Conservation (phyloP, 2,329 filamentous ascomycete species). For the Cladosporium velox region DNA sequence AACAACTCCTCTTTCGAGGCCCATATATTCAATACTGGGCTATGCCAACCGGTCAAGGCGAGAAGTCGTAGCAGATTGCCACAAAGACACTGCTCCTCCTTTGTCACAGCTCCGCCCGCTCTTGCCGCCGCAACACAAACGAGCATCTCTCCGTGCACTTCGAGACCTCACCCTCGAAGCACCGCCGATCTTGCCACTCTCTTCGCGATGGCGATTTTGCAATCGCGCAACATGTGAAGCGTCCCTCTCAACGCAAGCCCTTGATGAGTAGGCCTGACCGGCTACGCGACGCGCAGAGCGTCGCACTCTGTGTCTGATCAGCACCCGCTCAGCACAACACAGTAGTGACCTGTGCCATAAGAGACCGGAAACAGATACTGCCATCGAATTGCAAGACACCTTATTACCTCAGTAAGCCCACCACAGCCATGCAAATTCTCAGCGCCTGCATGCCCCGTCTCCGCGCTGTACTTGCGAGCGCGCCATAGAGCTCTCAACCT, state of each 20-base stretch:
- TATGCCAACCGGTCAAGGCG: neutral
- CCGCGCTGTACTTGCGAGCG: neutral
- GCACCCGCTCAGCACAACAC: neutral
- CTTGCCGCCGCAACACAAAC: neutral
- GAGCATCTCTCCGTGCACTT: neutral
- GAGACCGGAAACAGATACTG: neutral
- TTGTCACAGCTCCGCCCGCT: neutral
- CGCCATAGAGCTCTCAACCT: neutral
- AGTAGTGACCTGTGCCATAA: neutral
- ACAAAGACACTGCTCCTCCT: neutral
- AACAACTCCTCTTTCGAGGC: neutral
- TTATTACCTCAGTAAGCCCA: neutral
- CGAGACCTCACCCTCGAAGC: neutral
- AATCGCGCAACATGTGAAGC: neutral
- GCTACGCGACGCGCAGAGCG: neutral
- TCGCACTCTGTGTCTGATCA: neutral
- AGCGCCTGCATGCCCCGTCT: neutral
- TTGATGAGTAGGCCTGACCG: neutral
- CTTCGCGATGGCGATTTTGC: neutral
- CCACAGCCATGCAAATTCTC: neutral
- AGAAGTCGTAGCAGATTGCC: neutral
- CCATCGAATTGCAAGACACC: neutral
- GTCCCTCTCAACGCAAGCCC: neutral
- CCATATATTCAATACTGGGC: neutral
- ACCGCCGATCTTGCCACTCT: neutral